A percentile compares a stretch with the other conserved stretches of the same genome.
These are phyloP conservation scores for Solanum pinnatisectum DNA, from an alignment of 257 asterid species.

Conservation along the genomic window DNA sequence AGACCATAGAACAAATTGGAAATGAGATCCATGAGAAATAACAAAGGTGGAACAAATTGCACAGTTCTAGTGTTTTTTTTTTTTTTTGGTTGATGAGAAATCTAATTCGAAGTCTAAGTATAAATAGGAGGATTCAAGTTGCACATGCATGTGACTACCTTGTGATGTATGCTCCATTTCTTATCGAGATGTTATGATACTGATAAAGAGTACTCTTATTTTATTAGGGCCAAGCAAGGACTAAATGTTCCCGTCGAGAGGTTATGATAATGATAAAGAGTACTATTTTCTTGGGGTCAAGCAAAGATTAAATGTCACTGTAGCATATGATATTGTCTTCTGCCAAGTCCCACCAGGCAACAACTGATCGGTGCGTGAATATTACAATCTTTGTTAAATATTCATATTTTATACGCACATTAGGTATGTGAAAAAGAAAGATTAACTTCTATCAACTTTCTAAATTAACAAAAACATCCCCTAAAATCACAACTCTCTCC, in stretches of 20 bases:
- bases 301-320: background rate
- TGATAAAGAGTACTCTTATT: no score
- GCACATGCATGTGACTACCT: background rate
- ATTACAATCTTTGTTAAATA: background rate
- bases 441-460: background rate
- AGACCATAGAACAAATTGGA: conserved; percentile 16
- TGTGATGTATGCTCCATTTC: background rate
- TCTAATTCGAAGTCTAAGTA: background rate
- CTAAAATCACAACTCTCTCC: background rate
- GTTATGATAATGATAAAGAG: no score
- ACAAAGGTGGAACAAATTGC: background rate
- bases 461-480: background rate
- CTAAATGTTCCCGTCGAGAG: background rate
- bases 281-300: background rate
- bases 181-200: no score
- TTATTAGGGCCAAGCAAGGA: background rate
- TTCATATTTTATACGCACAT: background rate
- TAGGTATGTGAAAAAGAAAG: background rate
- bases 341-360: background rate
- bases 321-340: background rate
- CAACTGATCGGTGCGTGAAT: background rate
- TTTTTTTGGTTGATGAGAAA: background rate
- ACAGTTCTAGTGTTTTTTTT: background rate
- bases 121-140: background rate
- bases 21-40: conserved; percentile 33